These are phyloP conservation scores for Tetraselmis striata DNA, from an alignment of 139 green algal genomes.

Conservation along the genomic window DNA sequence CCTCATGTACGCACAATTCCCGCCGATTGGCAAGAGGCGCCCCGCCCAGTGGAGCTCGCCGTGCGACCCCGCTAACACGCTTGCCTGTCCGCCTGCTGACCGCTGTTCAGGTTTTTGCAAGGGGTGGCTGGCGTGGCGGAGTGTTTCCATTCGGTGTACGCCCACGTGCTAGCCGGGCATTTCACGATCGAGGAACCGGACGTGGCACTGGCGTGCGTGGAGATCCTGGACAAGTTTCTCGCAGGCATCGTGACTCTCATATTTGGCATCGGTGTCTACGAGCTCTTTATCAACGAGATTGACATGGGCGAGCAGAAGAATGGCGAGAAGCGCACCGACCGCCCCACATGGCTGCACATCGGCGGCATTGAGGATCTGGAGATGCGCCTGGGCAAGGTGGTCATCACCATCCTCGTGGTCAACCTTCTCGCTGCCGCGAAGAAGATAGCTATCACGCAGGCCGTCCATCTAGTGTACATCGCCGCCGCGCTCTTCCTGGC, in stretches of 20 bases:
- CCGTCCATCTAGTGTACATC: conserved; percentile 1
- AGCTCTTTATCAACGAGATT: conserved; percentile 4
- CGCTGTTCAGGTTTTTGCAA: background rate
- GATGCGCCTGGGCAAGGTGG: conserved; percentile 7
- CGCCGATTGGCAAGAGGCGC: no score
- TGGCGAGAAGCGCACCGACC: background rate
- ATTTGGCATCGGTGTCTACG: conserved; percentile 7
- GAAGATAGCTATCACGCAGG: background rate
- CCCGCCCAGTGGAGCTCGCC: no score
- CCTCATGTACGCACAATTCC: background rate
- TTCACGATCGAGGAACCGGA: background rate
- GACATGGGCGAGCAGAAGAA: conserved; percentile 1
- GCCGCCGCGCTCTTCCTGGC: conserved; percentile 2
- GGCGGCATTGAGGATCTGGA: conserved; percentile 1
- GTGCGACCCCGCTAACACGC: no score
- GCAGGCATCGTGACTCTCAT: conserved; percentile 7
- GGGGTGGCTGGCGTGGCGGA: background rate
- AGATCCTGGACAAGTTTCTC: conserved; percentile 4
- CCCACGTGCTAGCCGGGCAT: background rate
- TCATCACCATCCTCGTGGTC: conserved; percentile 4
- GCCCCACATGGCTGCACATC: background rate
- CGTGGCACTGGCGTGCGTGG: background rate
- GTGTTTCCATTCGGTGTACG: background rate
- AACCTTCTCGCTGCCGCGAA: background rate
- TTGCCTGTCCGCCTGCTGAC: background rate